Base-by-base conservation (phyloP, 768 basidiomycete genomes). In the Xerocomus potaroensis region DNA sequence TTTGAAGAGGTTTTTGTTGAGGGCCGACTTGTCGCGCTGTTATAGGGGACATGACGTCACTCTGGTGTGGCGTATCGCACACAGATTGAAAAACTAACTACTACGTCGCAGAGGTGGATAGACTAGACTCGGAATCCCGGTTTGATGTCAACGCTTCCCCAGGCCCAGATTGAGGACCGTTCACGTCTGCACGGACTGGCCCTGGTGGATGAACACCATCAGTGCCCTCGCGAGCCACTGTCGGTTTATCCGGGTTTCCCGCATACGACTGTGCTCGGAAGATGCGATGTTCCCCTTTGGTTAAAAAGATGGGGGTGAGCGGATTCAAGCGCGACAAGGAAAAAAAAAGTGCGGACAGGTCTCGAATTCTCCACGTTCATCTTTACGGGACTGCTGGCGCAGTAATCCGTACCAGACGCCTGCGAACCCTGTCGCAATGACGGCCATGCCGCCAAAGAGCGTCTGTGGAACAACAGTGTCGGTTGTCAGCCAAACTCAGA, bases 21-120 rank as follows among this genome's bases (percentile, higher is more conserved):
- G 39, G 52, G 55, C 52, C 26, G 51, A 56, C 54, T 41, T 3
- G 31, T 32, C 22, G n/a, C 8, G 37, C 21, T 32, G 53, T 36
- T 47, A 61, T 51, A 62, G 64, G 62, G 54, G 15, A 36, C 38
- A 65, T 65, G 64, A 65, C 59, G 61, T 65, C 65, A 65, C 43
- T 16, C 30, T 21, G n/a, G 21, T 8, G n/a, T n/a, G n/a, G n/a
- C n/a, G n/a, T n/a, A n/a, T n/a, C n/a, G n/a, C n/a, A n/a, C n/a
- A n/a, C n/a, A n/a, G n/a, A n/a, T n/a, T n/a, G n/a, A n/a, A n/a
- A n/a, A n/a, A n/a, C n/a, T n/a, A n/a, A n/a, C n/a, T n/a, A n/a
- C n/a, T n/a, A n/a, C n/a, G n/a, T n/a, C n/a, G n/a, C n/a, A n/a
- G n/a, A n/a, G n/a, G n/a, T n/a, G n/a, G n/a, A n/a, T n/a, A n/a